These are phyloP conservation scores for Lipomyces orientalis DNA, from an alignment of 805 yeast species.

Conservation along the genomic window DNA sequence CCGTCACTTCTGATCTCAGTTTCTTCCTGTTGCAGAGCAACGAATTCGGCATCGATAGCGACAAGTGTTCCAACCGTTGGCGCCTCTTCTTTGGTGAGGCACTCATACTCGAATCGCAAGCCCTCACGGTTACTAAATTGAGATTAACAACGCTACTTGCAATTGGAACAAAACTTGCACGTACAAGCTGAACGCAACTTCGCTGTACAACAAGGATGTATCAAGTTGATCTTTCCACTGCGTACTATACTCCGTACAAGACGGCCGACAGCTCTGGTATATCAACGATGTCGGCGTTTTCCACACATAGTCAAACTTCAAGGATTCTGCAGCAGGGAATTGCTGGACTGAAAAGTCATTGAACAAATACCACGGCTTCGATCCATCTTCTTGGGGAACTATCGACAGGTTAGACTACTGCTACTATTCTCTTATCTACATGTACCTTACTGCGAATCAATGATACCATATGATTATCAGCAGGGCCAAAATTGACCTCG, in stretches of 20 bases:
- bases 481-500: slow-evolving; percentile 43
- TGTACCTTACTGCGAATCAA: slow-evolving; percentile 40
- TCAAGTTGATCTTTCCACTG: slow-evolving; percentile 61
- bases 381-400: slow-evolving; percentile 28
- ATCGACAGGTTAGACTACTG: background rate
- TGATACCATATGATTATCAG: slow-evolving; percentile 47
- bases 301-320: slow-evolving; percentile 76
- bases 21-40: slow-evolving; percentile 75
- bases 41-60: slow-evolving; percentile 98
- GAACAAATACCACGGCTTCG: slow-evolving; percentile 72
- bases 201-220: slow-evolving; percentile 70
- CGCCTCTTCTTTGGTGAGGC: slow-evolving; percentile 70
- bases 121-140: slow-evolving; percentile 59
- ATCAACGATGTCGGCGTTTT: slow-evolving; percentile 77
- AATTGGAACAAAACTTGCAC: background rate
- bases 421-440: background rate
- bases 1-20: slow-evolving; percentile 81
- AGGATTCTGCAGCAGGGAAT: slow-evolving; percentile 75
- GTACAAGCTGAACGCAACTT: slow-evolving; percentile 45
- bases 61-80: slow-evolving; percentile 77
- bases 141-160: slow-evolving; percentile 48
- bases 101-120: slow-evolving; percentile 64
- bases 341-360: slow-evolving; percentile 88
- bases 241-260: slow-evolving; percentile 49
- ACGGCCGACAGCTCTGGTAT: slow-evolving; percentile 56